phyloP scores from a whole-genome alignment of 2,329 filamentous ascomycete genomes.

The Colletotrichum gigasporum region DNA sequence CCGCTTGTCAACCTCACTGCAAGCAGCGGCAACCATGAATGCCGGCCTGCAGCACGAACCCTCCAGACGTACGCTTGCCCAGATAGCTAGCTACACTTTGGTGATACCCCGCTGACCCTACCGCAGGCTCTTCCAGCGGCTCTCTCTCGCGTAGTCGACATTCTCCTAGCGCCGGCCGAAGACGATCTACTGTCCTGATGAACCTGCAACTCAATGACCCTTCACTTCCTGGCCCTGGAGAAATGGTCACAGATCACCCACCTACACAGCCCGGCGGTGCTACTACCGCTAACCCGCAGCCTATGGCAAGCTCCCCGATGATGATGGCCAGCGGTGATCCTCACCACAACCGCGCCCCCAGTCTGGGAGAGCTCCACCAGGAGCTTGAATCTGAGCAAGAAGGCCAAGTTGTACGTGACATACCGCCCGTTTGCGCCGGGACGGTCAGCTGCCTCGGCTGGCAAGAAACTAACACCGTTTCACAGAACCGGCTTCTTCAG shows the following conservation, averaged over 20 bases:
- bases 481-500: slow-evolving; percentile 76
- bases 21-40: slow-evolving; percentile 81
- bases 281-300: slow-evolving; percentile 52
- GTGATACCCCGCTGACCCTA: slow-evolving; percentile 20
- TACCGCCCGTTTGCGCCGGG: no score
- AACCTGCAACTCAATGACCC: slow-evolving; percentile 81
- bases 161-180: slow-evolving; percentile 62
- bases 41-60: slow-evolving; percentile 76
- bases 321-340: slow-evolving; percentile 54
- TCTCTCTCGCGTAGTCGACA: slow-evolving; percentile 57
- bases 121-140: slow-evolving; percentile 60
- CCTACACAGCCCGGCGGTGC: slow-evolving; percentile 38
- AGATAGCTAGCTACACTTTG: neutral
- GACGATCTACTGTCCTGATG: slow-evolving; percentile 76
- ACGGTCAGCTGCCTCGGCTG: neutral
- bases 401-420: slow-evolving; percentile 71
- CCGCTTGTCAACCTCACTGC: slow-evolving; percentile 75
- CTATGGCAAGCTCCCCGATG: slow-evolving; percentile 58
- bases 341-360: slow-evolving; percentile 73
- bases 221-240: slow-evolving; percentile 71
- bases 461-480: slow-evolving; percentile 24
- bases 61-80: slow-evolving; percentile 59
- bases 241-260: slow-evolving; percentile 66
- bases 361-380: slow-evolving; percentile 80
- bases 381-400: slow-evolving; percentile 84